Base-by-base conservation (phyloP, 75 land plant species). In the Cunninghamia lanceolata region DNA sequence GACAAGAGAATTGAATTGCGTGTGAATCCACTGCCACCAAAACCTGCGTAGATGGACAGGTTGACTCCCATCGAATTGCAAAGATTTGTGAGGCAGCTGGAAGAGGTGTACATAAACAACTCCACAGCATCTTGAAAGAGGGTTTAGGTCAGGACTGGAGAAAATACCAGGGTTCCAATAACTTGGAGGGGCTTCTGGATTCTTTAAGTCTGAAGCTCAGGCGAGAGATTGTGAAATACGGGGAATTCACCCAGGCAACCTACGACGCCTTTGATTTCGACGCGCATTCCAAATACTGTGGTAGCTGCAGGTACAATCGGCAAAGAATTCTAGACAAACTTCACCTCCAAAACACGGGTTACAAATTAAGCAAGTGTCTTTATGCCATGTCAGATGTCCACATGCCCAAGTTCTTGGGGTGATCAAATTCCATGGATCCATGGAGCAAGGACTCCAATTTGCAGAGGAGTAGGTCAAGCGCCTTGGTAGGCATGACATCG, bases 161-260 rank as follows among this genome's bases (percentile, higher is more conserved):
- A 14, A 91, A 94, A 87, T 90, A 92, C 76, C 94, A 92, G 46
- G 99, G 99, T 4, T 36, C n/a, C 6, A 82, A 88, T 82, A 85
- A 94, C 85, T 97, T 95, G 99, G 87, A 87, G 46, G 96, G 97
- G 16, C 84, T 97, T 11, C 66, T 94, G 15, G 94, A 95, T 39
- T 94, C 97, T 6, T 82, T 97, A 88, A 89, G 95, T 85, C 88
- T 90, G 0, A 89, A 89, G 14, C 90, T 95, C 32, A 85, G 95
- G 9, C 45, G 40, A 28, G 99, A 95, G 75, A 87, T 94, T 30
- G 93, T 97, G 66, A 88, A 91, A 13, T 97, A 97, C 79, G 99
- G 99, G 6, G 93, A 92, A 63, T 87, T 95, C 84, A 90, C 95
- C 0, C 95, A 97, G 84, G 53, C 53, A 16, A 50, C 53, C 15